Base-by-base conservation (phyloP, 495 filamentous ascomycete genomes). In the Chaetomidium leptoderma region DNA sequence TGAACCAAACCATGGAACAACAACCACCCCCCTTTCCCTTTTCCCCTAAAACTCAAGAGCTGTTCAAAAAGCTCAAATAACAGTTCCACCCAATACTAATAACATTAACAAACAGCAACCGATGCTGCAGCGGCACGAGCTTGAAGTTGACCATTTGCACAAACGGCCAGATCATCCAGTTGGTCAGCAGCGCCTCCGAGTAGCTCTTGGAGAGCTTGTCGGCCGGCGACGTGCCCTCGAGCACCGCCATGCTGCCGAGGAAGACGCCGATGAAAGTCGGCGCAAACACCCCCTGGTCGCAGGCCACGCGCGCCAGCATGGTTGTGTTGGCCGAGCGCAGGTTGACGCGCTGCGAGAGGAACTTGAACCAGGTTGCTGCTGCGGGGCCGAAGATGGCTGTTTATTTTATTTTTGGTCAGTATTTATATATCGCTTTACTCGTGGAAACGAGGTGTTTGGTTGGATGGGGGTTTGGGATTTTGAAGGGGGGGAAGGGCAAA, bases 121-220 rank as follows among this genome's bases (percentile, higher is more conserved):
- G 76, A 68, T 91, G 86, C 61, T 97, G 81, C 63, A 96, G 72
- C 14, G 93, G 93, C 52, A 97, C 87, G 43, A 95, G 76, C 67
- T 86, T 85, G 77, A 98, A 97, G 76, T 98, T 98, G 61, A 86
- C 79, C 51, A 86, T 72, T 76, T 98, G 93, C 57, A 97, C 91
- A 59, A 82, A 82, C 9, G 93, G 95, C 93, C 95, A 98, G 47
- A 98, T 78, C 72, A 90, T 83, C 78, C 88, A 91, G 70, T 98
- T 98, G 66, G 86, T 88, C 66, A 78, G 81, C 70, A 97, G 78
- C 44, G 86, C 87, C 6, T 78, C 74, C 49, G 67, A 62, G 67
- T 91, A 98, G 53, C 77, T 86, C 59, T 74, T 81, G 36, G 78
- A 70, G 51, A 91, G 74, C 79, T 92, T 95, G 64, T 90, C 83